Evolutionary conservation across 192 early-diverging fungal genomes (phyloP), one percentile per base, ranked within the genome.

Genomic region (Piromyces finnis): DNA sequence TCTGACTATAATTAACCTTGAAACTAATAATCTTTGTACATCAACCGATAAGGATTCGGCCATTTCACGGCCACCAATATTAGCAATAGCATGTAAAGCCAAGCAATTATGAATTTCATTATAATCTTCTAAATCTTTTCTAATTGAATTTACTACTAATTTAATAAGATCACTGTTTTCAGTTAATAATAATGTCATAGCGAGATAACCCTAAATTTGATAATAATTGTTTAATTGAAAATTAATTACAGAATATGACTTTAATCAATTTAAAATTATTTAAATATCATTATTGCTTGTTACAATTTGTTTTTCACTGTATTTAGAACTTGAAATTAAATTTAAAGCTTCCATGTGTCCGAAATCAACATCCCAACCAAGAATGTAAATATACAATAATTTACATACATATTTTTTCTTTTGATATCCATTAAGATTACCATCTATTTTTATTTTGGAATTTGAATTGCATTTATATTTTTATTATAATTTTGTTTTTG

Each of bases 391-490:
- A 88, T 99, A 99, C 77, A 99, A 84, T 26, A 99, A 89, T 86
- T 99, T 99, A 87, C 94, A 95, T 77, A 99, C 96, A 85, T 99
- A 99, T 83, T 99, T 99, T 88, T 97, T 98, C 87, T 96, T 96
- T 85, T 99, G 94, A 88, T 99, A 99, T 32, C 98, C 97, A 85
- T 94, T 96, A 80, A 99, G 85, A 79, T 84, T 92, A 26, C 92
- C 87, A 83, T 98, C 98, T 97, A 80, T 30, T 59, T 39, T 30
- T n/a, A n/a, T 35, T 77, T 36, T 29, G 16, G 22, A 78, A 22
- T 30, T 79, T 13, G 14, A 39, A 22, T 68, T 22, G 15, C 78
- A 78, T 0, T 22, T 1, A 22, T 78, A 78, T 78, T 78, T 80
- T 29, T 77, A 37, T 29, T 11, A 81, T 78, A 30, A 5, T 28